Conservation (phyloP, 1,284 basidiomycete genomes). For the Tremellales sp. region DNA sequence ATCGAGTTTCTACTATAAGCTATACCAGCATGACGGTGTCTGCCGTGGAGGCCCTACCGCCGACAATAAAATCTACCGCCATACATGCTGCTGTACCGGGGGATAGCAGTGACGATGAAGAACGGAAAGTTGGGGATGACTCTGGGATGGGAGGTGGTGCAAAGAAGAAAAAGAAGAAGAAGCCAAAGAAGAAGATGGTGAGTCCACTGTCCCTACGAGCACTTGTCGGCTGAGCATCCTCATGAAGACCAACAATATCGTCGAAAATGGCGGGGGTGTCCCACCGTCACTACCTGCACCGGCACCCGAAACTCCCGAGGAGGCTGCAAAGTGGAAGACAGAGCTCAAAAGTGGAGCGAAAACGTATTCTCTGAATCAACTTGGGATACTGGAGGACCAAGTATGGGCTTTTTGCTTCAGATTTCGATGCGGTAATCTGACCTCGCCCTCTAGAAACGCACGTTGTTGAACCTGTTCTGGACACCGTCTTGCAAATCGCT, state of each 20-base stretch:
- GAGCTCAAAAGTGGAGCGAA: slow-evolving; percentile 16
- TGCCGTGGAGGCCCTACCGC: too few relatives aligned
- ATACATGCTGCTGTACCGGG: too few relatives aligned
- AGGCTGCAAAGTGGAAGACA: slow-evolving; percentile 20
- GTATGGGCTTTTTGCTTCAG: slow-evolving; percentile 11
- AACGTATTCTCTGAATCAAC: slow-evolving; percentile 18
- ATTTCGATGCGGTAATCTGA: slow-evolving; percentile 7
- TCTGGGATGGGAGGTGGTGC: too few relatives aligned
- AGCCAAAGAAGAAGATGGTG: slow-evolving; percentile 17
- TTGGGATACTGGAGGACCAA: slow-evolving; percentile 22
- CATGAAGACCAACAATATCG: slow-evolving; percentile 3
- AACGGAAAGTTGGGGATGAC: too few relatives aligned
- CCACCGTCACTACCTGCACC: slow-evolving; percentile 17
- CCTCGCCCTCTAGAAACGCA: neutral
- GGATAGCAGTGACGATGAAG: too few relatives aligned
- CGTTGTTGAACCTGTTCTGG: slow-evolving; percentile 19
- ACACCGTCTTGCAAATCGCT: slow-evolving; percentile 33
- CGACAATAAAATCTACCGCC: too few relatives aligned
- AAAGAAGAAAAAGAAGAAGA: slow-evolving; percentile 27
- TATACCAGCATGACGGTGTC: too few relatives aligned
- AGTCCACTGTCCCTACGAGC: neutral
- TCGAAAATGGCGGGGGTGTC: slow-evolving; percentile 19
- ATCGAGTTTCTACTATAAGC: too few relatives aligned
- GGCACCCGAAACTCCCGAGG: slow-evolving; percentile 16
- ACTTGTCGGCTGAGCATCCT: neutral